These are phyloP conservation scores for Aspergillus nomiae DNA, from an alignment of 2,329 filamentous ascomycete genomes.

Conservation along the genomic window DNA sequence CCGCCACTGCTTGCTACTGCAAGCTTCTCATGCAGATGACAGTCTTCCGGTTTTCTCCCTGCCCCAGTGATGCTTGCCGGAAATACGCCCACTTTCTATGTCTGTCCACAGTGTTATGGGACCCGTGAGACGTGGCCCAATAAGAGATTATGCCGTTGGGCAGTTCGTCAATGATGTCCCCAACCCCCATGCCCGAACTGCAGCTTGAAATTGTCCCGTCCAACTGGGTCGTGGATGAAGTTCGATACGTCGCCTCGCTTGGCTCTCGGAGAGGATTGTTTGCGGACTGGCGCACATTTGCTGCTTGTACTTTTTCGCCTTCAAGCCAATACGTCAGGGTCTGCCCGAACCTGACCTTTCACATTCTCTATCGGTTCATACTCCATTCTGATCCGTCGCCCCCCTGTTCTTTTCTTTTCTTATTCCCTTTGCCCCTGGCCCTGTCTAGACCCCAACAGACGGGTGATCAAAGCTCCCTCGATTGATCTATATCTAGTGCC, in stretches of 20 bases:
- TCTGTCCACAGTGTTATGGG: slow-evolving; percentile 29
- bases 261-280: slow-evolving; percentile 29
- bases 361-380: slow-evolving; percentile 25
- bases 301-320: slow-evolving; percentile 26
- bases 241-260: slow-evolving; percentile 41
- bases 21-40: slow-evolving; percentile 32
- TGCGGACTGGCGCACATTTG: slow-evolving; percentile 31
- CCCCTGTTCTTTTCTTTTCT: slow-evolving; percentile 18
- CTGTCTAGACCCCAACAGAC: slow-evolving; percentile 28
- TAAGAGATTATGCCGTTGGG: slow-evolving; percentile 32
- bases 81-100: slow-evolving; percentile 23
- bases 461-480: slow-evolving; percentile 25
- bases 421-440: slow-evolving; percentile 22
- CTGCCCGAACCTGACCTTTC: slow-evolving; percentile 27
- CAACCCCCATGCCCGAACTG: slow-evolving; percentile 31
- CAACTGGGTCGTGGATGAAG: slow-evolving; percentile 30
- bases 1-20: slow-evolving; percentile 31
- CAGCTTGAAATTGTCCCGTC: slow-evolving; percentile 30
- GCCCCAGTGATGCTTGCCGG: slow-evolving; percentile 29
- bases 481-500: slow-evolving; percentile 25
- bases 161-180: slow-evolving; percentile 38
- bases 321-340: slow-evolving; percentile 31
- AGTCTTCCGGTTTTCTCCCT: slow-evolving; percentile 28
- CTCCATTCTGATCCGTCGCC: slow-evolving; percentile 22
- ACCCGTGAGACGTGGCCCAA: slow-evolving; percentile 47